A percentile compares a stretch with the other conserved stretches of the same genome.
These are phyloP conservation scores for Kodamaea arcana DNA, from an alignment of 1,139 yeast species.

Conservation along the genomic window DNA sequence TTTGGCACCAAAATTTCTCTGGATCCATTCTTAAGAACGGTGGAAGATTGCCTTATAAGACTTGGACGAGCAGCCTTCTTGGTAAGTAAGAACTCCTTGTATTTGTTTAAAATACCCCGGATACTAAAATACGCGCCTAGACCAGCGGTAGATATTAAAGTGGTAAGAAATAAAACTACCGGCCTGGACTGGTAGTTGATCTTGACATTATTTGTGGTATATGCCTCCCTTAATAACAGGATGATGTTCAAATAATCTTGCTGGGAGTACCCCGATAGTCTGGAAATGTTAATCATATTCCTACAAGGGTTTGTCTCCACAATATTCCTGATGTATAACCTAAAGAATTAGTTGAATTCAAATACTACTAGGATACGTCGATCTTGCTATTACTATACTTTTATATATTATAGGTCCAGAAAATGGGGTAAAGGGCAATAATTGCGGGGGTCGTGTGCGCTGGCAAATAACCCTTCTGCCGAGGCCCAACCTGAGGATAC, in stretches of 20 bases:
- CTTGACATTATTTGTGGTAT: slow-evolving; percentile 35
- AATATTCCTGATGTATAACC: too few species aligned
- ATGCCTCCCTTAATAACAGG: slow-evolving; percentile 36
- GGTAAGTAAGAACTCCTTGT: slow-evolving; percentile 28
- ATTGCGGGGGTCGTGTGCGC: neutral
- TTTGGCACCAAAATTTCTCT: slow-evolving; percentile 55
- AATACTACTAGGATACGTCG: too few species aligned
- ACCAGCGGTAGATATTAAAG: slow-evolving; percentile 42
- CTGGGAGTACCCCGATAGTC: slow-evolving; percentile 30
- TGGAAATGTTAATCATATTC: slow-evolving; percentile 34
- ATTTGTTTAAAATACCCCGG: slow-evolving; percentile 27
- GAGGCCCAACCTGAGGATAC: too few species aligned
- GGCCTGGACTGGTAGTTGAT: slow-evolving; percentile 45
- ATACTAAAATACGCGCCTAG: slow-evolving; percentile 36
- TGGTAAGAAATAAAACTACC: slow-evolving; percentile 40
- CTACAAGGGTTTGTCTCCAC: too few species aligned
- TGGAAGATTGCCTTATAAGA: slow-evolving; percentile 41
- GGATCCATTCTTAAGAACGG: slow-evolving; percentile 49
- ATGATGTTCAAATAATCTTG: slow-evolving; percentile 35
- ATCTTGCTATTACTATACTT: too few species aligned
- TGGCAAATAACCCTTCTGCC: too few species aligned
- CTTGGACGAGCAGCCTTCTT: slow-evolving; percentile 31
- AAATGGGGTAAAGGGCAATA: neutral
- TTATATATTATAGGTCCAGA: too few species aligned
- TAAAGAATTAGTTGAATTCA: too few species aligned